phyloP scores from a whole-genome alignment of 2,329 filamentous ascomycete species.

The Fusarium sp. region DNA sequence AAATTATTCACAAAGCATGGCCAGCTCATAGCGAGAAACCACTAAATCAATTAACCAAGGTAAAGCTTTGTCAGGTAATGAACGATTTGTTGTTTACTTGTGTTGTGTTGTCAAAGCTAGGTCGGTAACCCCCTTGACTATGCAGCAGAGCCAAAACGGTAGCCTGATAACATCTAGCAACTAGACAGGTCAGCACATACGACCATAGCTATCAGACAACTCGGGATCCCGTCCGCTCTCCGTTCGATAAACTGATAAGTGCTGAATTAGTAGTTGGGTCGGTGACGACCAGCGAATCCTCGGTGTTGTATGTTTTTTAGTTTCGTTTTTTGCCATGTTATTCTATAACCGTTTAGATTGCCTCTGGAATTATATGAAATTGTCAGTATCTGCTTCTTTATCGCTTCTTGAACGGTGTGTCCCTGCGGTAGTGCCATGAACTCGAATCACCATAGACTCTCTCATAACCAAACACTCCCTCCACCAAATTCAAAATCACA shows the following conservation, averaged over 20 bases:
- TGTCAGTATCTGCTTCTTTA: neutral
- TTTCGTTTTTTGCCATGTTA: conserved; percentile 4
- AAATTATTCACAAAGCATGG: neutral
- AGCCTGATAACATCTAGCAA: neutral
- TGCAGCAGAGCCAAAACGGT: no score
- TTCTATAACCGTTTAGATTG: rapidly evolving
- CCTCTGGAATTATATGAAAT: rapidly evolving
- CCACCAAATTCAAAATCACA: conserved; percentile 60
- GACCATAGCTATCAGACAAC: conserved; percentile 35
- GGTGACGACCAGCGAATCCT: conserved; percentile 38
- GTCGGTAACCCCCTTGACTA: neutral
- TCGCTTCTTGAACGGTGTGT: conserved; percentile 29
- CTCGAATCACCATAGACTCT: conserved; percentile 39
- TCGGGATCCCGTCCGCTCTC: conserved; percentile 37
- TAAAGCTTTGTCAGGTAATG: no score
- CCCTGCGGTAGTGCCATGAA: conserved; percentile 46
- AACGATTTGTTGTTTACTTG: neutral
- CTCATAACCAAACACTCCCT: conserved; percentile 61
- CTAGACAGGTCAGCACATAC: conserved; percentile 6
- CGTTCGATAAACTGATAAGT: conserved; percentile 35
- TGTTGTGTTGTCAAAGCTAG: neutral
- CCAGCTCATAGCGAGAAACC: no score
- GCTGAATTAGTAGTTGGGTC: conserved; percentile 33
- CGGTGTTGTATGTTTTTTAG: conserved; percentile 34
- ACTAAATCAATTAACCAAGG: rapidly evolving